These are phyloP conservation scores for Urtica urens DNA, from an alignment of 306 rosid genomes.

Conservation along the genomic window DNA sequence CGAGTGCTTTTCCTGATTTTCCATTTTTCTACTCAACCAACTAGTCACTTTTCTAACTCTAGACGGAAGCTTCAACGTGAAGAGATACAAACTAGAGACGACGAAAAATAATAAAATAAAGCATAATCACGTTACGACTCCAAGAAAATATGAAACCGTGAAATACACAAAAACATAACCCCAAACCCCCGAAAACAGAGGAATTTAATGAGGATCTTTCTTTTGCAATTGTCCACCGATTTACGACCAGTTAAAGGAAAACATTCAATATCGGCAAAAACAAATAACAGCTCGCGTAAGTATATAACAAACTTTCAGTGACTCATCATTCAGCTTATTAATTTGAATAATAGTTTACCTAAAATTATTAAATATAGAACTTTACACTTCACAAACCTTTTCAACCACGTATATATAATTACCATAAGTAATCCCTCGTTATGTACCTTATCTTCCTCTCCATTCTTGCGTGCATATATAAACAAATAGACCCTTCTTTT, in stretches of 20 bases:
- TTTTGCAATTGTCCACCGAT: not conserved
- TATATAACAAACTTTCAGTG: no score
- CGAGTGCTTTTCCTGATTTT: not conserved
- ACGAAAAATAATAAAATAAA: not conserved
- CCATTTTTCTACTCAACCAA: not conserved
- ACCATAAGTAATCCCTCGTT: slow-evolving; percentile 8
- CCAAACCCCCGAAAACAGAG: not conserved
- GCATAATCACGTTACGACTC: not conserved
- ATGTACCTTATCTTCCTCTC: slow-evolving; percentile 1
- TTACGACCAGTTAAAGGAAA: not conserved
- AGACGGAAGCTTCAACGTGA: slow-evolving; percentile 2
- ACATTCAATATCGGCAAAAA: not conserved
- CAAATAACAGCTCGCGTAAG: not conserved
- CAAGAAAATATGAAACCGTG: not conserved
- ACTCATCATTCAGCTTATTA: no score
- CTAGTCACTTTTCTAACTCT: not conserved
- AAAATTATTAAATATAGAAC: slow-evolving; percentile 12
- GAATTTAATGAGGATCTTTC: slow-evolving; percentile 2
- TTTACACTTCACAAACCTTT: slow-evolving; percentile 38
- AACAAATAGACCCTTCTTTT: slow-evolving; percentile 13
- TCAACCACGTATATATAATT: slow-evolving; percentile 26
- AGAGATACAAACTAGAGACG: not conserved
- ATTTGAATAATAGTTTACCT: slow-evolving; percentile 15
- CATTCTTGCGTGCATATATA: slow-evolving; percentile 21
- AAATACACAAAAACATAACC: not conserved